Percentiles rank a stretch among this genome's conserved stretches.
Evolutionary conservation across 495 filamentous ascomycete species (phyloP).

Genomic region (Thermochaetoides thermophila): DNA sequence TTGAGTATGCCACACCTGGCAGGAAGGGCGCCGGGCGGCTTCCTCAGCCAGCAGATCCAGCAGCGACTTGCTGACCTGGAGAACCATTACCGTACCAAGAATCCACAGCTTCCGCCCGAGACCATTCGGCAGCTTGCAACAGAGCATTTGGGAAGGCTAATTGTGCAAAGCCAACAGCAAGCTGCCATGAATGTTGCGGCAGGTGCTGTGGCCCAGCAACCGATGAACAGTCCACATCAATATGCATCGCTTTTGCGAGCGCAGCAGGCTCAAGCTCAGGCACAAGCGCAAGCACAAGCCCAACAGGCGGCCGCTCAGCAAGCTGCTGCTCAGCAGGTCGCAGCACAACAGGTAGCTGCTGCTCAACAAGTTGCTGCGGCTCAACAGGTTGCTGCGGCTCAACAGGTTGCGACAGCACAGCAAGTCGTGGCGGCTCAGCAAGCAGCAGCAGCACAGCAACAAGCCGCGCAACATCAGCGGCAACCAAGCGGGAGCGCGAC

Average conservation of each 20-base stretch:
- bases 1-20: conserved; percentile 23
- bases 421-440: conserved; percentile 7
- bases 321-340: conserved; percentile 17
- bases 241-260: conserved; percentile 62
- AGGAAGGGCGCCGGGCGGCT: conserved; percentile 21
- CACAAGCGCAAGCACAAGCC: conserved; percentile 23
- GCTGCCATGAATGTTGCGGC: conserved; percentile 21
- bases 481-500: conserved; percentile 31
- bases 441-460: conserved; percentile 11
- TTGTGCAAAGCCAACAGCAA: conserved; percentile 17
- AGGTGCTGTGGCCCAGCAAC: conserved; percentile 26
- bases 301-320: conserved; percentile 22
- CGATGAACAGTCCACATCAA: conserved; percentile 39
- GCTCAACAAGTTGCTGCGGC: conserved; percentile 9
- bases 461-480: conserved; percentile 20
- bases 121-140: conserved; percentile 45
- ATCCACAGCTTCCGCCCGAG: conserved; percentile 43
- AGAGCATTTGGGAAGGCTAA: conserved; percentile 33
- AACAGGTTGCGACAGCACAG: conserved; percentile 5
- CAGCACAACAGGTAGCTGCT: conserved; percentile 24
- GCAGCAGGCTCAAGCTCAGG: conserved; percentile 39
- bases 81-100: conserved; percentile 20
- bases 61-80: conserved; percentile 22
- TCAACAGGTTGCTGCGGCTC: conserved; percentile 1
- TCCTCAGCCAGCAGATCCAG: conserved; percentile 14